Base-by-base conservation (phyloP, 2,329 filamentous ascomycete genomes). In the Cladophialophora immunda region DNA sequence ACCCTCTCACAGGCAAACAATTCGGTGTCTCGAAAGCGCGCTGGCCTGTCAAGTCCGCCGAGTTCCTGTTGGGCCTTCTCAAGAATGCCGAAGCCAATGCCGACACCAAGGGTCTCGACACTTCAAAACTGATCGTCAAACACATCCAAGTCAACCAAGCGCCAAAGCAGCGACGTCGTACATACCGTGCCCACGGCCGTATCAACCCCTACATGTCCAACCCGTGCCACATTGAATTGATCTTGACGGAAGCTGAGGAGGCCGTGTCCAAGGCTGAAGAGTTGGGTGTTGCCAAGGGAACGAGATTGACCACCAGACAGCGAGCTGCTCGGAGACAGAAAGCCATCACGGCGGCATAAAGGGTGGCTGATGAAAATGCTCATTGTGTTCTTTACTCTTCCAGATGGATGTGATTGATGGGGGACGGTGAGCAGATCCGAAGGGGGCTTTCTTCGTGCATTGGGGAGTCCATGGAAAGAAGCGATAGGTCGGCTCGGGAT, bases 91-190 rank as follows among this genome's bases (percentile, higher is more conserved):
- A 97, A 88, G 90, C 93, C 86, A 97, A 97, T 85, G 93, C 93
- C 82, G 94, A 97, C 78, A 92, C 92, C 83, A 97, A 97, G 89
- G 93, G 94, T 79, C 92, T 97, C 80, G 93, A 99, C 86, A 98
- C 94, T 81, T 90, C 90, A 86, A 96, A 96, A 89, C 88, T 99
- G 81, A 86, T 98, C 81, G 92, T 99, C 86, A 97, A 97, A 92
- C 96, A 97, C 92, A 99, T 99, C 86, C 95, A 99, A 88, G 95
- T 99, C 89, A 99, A 99, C 92, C 95, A 99, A 89, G 96, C 95
- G 77, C 95, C 95, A 80, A 98, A 98, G 91, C 94, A 98, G 89
- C 91, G 95, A 82, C 90, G 95, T 86, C 91, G 95, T 84, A 99
- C 95, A 81, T 99, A 99, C 92, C 94, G 95, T 90, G 96, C 96